phyloP scores from a whole-genome alignment of 225 moss, liverwort and hornwort species.

The Sphagnum tenellum region DNA sequence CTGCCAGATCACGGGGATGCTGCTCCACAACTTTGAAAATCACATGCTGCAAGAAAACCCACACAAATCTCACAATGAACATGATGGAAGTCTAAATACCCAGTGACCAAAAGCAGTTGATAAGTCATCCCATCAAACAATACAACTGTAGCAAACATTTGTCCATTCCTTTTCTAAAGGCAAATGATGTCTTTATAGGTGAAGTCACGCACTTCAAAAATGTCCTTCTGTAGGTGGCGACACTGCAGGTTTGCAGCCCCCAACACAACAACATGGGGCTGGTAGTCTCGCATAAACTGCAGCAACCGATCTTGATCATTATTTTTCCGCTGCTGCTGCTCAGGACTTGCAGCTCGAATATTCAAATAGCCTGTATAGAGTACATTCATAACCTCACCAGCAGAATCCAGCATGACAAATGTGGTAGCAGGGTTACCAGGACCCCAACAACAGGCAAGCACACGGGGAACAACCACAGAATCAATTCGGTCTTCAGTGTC shows the following conservation, averaged over 20 bases:
- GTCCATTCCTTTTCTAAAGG: no score
- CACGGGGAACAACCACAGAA: slow-evolving; percentile 68
- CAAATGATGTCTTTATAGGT: no score
- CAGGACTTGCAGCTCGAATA: slow-evolving; percentile 52
- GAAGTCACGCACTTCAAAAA: slow-evolving; percentile 56
- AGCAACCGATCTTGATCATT: slow-evolving; percentile 68
- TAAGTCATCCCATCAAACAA: no score
- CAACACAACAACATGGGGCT: slow-evolving; percentile 86
- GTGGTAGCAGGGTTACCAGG: slow-evolving; percentile 96
- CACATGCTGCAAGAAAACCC: slow-evolving; percentile 23
- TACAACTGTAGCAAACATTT: no score
- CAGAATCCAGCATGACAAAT: slow-evolving; percentile 93
- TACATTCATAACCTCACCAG: slow-evolving; percentile 87
- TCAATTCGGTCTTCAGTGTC: slow-evolving; percentile 57
- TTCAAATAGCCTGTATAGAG: slow-evolving; percentile 86
- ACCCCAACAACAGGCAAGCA: slow-evolving; percentile 99
- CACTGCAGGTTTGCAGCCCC: slow-evolving; percentile 87
- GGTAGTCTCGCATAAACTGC: slow-evolving; percentile 75
- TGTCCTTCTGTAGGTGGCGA: slow-evolving; percentile 46
- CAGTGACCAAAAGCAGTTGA: no score
- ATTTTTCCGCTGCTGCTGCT: slow-evolving; percentile 66
- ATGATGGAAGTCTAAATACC: no score
- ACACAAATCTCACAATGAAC: no score
- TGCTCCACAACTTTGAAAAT: slow-evolving; percentile 83
- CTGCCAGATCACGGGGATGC: slow-evolving; percentile 89